Evolutionary conservation across 73 alveolate genomes (phyloP).

Genomic region (Paramecium sexaurelia): DNA sequence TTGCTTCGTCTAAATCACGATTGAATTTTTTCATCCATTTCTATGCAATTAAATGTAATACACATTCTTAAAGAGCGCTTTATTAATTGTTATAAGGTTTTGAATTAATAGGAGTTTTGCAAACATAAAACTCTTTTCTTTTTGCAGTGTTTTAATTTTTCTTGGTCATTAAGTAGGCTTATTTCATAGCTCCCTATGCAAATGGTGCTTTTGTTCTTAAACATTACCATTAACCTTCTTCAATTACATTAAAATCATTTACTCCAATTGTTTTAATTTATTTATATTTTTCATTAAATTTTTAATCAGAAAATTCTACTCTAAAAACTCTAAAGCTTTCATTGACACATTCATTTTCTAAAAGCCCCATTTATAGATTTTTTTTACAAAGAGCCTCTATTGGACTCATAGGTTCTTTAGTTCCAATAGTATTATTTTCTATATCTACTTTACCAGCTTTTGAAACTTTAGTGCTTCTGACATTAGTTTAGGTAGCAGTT

Average conservation of each 20-base stretch:
- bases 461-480: neutral
- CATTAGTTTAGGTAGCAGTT: slow-evolving; percentile 3
- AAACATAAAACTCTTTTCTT: neutral
- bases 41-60: neutral
- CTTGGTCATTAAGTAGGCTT: neutral
- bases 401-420: neutral
- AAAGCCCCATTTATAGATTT: neutral
- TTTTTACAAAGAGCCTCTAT: neutral
- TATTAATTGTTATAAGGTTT: neutral
- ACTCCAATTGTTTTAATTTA: neutral
- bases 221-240: slow-evolving; percentile 3
- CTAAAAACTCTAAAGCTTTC: neutral
- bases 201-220: neutral
- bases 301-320: neutral
- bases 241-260: neutral
- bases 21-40: neutral
- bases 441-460: neutral
- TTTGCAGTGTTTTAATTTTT: neutral
- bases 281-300: neutral
- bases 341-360: neutral
- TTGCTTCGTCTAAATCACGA: neutral
- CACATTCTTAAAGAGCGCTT: neutral
- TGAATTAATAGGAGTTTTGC: neutral
- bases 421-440: neutral
- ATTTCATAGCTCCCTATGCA: neutral